Conservation (phyloP, 1,284 basidiomycete species). For the Porphyrellus sp. region DNA sequence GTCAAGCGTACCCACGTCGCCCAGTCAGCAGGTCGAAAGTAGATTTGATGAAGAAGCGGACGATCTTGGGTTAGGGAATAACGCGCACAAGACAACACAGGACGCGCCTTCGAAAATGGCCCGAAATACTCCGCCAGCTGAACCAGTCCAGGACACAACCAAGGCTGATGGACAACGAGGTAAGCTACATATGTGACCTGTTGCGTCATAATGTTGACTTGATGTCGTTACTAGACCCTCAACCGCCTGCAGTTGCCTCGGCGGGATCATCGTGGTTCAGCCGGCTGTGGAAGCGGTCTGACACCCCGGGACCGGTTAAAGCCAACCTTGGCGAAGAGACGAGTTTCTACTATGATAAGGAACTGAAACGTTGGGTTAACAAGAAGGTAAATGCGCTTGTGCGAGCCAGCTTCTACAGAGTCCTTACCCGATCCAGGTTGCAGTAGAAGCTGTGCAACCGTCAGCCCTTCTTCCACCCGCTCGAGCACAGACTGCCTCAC, state of each 20-base stretch:
- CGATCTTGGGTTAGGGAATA: conserved; percentile 90
- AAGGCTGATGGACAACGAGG: conserved; percentile 28
- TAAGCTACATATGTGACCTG: neutral
- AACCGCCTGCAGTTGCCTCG: conserved; percentile 31
- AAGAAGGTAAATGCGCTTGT: conserved; percentile 66
- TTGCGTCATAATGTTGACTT: neutral
- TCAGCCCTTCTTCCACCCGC: conserved; percentile 53
- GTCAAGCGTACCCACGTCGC: conserved; percentile 31
- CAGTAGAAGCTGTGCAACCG: conserved; percentile 44
- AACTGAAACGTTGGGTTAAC: conserved; percentile 95
- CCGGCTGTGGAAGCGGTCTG: conserved; percentile 66
- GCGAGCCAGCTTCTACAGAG: neutral
- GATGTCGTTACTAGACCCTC: conserved; percentile 26
- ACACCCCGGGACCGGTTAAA: conserved; percentile 67
- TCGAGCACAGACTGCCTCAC: conserved; percentile 75
- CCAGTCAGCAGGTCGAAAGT: conserved; percentile 28
- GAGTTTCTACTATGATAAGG: conserved; percentile 91
- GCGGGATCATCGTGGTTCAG: conserved; percentile 77
- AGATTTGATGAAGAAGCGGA: conserved; percentile 71
- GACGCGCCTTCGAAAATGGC: conserved; percentile 28
- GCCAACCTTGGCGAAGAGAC: conserved; percentile 94
- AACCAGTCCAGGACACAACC: conserved; percentile 12
- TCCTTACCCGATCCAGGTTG: conserved; percentile 44
- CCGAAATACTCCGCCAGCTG: conserved; percentile 19
- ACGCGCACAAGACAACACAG: conserved; percentile 43